A percentile compares a stretch with the other conserved stretches of the same genome.
Conservation (phyloP, 306 rosid genomes). For the Nissolia schottii region DNA sequence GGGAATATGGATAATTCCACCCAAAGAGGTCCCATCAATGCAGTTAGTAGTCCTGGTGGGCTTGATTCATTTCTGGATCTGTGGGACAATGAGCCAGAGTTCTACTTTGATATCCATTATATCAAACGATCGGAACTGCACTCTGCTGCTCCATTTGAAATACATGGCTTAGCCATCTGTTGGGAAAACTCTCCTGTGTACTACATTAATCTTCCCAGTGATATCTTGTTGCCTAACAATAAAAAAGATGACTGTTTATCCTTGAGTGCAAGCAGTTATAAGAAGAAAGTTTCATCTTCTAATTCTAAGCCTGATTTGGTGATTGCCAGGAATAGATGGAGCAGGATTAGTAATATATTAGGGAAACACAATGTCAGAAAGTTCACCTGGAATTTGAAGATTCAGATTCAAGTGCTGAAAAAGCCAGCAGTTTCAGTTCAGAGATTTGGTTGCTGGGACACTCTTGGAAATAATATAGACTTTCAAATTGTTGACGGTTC, state of each 20-base stretch:
- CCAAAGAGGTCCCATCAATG: slow-evolving; percentile 74
- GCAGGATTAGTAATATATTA: slow-evolving; percentile 60
- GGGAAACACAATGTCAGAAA: slow-evolving; percentile 58
- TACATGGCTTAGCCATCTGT: slow-evolving; percentile 86
- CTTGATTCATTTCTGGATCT: slow-evolving; percentile 82
- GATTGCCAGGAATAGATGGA: slow-evolving; percentile 63
- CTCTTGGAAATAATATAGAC: slow-evolving; percentile 41
- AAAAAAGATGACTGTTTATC: slow-evolving; percentile 34
- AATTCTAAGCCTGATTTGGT: slow-evolving; percentile 46
- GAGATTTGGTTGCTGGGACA: slow-evolving; percentile 57
- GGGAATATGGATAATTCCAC: slow-evolving; percentile 29
- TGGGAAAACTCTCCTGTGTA: slow-evolving; percentile 89
- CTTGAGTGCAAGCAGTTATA: slow-evolving; percentile 39
- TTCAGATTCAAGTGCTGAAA: slow-evolving; percentile 80
- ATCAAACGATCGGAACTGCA: slow-evolving; percentile 61
- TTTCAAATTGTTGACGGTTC: slow-evolving; percentile 62
- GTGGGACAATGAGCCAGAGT: slow-evolving; percentile 67
- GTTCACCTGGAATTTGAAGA: slow-evolving; percentile 84
- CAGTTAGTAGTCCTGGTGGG: slow-evolving; percentile 61
- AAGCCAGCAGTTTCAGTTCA: slow-evolving; percentile 68
- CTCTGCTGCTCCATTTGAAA: slow-evolving; percentile 65
- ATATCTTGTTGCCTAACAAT: slow-evolving; percentile 55
- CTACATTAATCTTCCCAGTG: slow-evolving; percentile 80
- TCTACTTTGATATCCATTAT: slow-evolving; percentile 81
- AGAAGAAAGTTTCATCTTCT: slow-evolving; percentile 38